These are phyloP conservation scores for Aspergillus bertholletiae DNA, from an alignment of 495 filamentous ascomycete species.

Conservation along the genomic window DNA sequence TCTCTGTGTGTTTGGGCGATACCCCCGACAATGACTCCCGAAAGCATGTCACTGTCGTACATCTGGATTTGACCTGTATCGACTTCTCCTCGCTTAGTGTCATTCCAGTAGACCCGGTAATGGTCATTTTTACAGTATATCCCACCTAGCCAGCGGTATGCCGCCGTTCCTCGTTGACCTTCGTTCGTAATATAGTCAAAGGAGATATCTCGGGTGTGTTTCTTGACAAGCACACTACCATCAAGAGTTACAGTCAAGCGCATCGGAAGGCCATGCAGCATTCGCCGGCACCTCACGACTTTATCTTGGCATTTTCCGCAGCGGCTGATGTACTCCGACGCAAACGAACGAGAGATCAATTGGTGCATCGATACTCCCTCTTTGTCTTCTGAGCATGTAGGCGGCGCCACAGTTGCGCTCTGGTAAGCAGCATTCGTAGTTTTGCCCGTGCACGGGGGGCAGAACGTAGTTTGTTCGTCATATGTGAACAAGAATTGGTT, in stretches of 20 bases:
- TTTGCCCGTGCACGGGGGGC: neutral
- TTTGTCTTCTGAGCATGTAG: neutral
- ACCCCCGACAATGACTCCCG: constrained; percentile 25
- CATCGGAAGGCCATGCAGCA: constrained; percentile 23
- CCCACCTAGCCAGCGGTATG: constrained; percentile 43
- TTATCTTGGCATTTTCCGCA: constrained; percentile 12
- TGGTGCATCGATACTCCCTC: constrained; percentile 13
- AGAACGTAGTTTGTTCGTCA: constrained; percentile 6
- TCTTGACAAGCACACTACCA: neutral
- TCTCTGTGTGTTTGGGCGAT: constrained; percentile 5
- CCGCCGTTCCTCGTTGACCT: constrained; percentile 8
- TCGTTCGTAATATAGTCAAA: constrained; percentile 20
- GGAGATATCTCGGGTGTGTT: constrained; percentile 29
- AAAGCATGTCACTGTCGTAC: constrained; percentile 25
- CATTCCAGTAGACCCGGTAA: constrained; percentile 35
- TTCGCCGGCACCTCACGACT: neutral
- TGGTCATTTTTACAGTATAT: constrained; percentile 25
- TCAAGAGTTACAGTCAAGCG: constrained; percentile 26
- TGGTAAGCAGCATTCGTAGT: neutral
- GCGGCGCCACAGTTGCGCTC: neutral
- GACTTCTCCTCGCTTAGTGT: constrained; percentile 23
- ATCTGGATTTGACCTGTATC: constrained; percentile 16
- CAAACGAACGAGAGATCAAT: constrained; percentile 12
- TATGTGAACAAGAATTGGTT: constrained; percentile 23
- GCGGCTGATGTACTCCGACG: neutral